Evolutionary conservation across 257 asterid species (phyloP).

Genomic region (Scutellaria baicalensis): DNA sequence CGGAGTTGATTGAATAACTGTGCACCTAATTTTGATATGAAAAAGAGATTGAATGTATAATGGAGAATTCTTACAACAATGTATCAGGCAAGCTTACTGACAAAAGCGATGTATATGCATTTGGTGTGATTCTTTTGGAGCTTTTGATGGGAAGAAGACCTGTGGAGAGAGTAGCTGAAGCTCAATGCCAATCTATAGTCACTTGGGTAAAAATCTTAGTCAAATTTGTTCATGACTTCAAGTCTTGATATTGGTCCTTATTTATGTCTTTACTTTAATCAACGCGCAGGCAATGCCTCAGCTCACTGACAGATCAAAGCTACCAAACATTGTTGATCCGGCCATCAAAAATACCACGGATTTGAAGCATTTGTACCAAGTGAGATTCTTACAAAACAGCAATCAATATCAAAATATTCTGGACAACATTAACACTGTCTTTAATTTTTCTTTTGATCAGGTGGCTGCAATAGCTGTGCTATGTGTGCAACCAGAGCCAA

Average conservation of each 20-base stretch:
- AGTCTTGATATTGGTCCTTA: not conserved
- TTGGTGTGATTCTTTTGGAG: conserved; percentile 88
- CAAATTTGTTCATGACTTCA: not conserved
- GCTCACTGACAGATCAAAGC: conserved; percentile 86
- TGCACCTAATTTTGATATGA: not conserved
- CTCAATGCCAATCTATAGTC: conserved; percentile 77
- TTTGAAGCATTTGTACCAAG: conserved; percentile 90
- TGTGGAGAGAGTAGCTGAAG: conserved; percentile 61
- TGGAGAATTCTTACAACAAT: not conserved
- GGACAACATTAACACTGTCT: not conserved
- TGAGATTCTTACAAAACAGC: conserved; percentile 12
- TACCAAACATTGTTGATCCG: conserved; percentile 76
- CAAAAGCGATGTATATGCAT: conserved; percentile 92
- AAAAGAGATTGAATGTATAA: not conserved
- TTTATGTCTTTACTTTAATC: conserved; percentile 8
- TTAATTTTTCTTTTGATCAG: conserved; percentile 19
- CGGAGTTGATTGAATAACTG: no score
- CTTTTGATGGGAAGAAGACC: conserved; percentile 84
- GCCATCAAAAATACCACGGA: conserved; percentile 76
- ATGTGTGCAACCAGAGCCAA: conserved; percentile 94
- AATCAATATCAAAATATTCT: not conserved
- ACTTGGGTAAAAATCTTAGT: conserved; percentile 54
- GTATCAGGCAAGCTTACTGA: conserved; percentile 82
- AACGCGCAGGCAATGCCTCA: conserved; percentile 88
- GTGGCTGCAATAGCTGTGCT: conserved; percentile 98